Percentiles rank a stretch among this genome's conserved stretches.
phyloP scores from a whole-genome alignment of 2,329 filamentous ascomycete genomes.

The Colletotrichum tamarilloi region DNA sequence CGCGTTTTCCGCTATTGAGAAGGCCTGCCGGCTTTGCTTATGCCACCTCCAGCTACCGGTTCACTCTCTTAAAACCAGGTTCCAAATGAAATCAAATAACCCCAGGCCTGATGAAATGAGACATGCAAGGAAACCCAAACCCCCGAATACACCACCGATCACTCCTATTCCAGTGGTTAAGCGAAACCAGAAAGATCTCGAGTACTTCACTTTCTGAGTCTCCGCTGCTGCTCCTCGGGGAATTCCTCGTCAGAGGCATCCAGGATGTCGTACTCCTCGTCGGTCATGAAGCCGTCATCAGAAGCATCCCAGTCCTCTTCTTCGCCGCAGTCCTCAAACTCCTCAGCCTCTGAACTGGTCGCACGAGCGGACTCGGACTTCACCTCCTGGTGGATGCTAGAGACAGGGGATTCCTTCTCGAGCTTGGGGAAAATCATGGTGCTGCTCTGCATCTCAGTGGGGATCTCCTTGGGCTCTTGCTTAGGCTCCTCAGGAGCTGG shows the following conservation, averaged over 20 bases:
- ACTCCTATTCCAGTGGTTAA: constrained; percentile 26
- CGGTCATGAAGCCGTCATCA: constrained; percentile 87
- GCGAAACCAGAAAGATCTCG: neutral
- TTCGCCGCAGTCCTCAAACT: constrained; percentile 64
- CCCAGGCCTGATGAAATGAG: constrained; percentile 17
- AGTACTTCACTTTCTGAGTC: constrained; percentile 49
- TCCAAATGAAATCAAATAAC: constrained; percentile 27
- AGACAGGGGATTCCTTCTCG: constrained; percentile 89
- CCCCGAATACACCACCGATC: constrained; percentile 22
- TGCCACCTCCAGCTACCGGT: neutral
- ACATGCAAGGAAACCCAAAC: constrained; percentile 31
- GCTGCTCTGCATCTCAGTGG: constrained; percentile 56
- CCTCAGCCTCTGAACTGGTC: constrained; percentile 53
- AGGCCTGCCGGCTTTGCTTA: neutral
- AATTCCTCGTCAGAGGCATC: constrained; percentile 94
- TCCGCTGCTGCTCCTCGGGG: constrained; percentile 64
- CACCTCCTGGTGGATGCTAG: constrained; percentile 77
- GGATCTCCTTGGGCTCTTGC: constrained; percentile 40
- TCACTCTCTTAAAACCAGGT: constrained; percentile 12
- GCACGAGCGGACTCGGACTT: constrained; percentile 64
- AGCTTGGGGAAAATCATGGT: constrained; percentile 98
- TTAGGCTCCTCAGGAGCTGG: constrained; percentile 48
- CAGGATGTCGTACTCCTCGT: constrained; percentile 98
- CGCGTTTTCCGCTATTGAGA: constrained; percentile 1
- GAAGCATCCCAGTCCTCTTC: constrained; percentile 73